Evolutionary conservation across 1,284 basidiomycete species (phyloP).

Genomic region (Ganoderma resinaceum): DNA sequence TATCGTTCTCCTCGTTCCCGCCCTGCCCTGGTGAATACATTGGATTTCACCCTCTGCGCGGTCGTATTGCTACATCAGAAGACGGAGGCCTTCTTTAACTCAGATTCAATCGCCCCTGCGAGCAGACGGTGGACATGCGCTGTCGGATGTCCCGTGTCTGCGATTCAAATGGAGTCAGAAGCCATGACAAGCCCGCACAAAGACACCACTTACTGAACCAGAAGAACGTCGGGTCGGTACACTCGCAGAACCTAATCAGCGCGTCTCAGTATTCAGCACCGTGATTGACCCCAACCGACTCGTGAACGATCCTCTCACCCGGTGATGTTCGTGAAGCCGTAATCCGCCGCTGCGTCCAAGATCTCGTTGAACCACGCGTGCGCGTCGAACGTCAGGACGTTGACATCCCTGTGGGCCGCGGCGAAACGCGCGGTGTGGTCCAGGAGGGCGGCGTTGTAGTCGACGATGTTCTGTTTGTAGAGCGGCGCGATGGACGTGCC

Average conservation of each 20-base stretch:
- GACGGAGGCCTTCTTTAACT: slow-evolving; percentile 35
- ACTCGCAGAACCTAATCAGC: slow-evolving; percentile 51
- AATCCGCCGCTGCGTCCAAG: slow-evolving; percentile 48
- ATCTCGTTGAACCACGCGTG: slow-evolving; percentile 55
- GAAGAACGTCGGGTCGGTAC: slow-evolving; percentile 54
- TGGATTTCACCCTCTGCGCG: neutral
- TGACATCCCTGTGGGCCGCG: slow-evolving; percentile 45
- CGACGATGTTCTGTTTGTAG: slow-evolving; percentile 47
- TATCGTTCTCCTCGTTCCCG: neutral
- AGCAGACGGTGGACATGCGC: slow-evolving; percentile 55
- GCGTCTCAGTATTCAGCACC: neutral
- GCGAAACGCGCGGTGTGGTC: slow-evolving; percentile 46
- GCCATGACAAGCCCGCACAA: neutral
- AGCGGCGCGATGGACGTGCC: slow-evolving; percentile 40
- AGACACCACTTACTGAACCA: slow-evolving; percentile 56
- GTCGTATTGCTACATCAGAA: neutral
- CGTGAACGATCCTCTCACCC: slow-evolving; percentile 34
- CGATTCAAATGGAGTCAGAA: neutral
- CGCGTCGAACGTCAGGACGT: slow-evolving; percentile 57
- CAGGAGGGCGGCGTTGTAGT: slow-evolving; percentile 52
- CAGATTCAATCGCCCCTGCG: slow-evolving; percentile 49
- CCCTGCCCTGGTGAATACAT: neutral
- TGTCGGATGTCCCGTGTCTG: slow-evolving; percentile 58
- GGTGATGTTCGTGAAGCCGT: slow-evolving; percentile 58
- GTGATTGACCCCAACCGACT: neutral